Evolutionary conservation across 495 filamentous ascomycete species (phyloP).

Genomic region (Penicillium flavigenum): DNA sequence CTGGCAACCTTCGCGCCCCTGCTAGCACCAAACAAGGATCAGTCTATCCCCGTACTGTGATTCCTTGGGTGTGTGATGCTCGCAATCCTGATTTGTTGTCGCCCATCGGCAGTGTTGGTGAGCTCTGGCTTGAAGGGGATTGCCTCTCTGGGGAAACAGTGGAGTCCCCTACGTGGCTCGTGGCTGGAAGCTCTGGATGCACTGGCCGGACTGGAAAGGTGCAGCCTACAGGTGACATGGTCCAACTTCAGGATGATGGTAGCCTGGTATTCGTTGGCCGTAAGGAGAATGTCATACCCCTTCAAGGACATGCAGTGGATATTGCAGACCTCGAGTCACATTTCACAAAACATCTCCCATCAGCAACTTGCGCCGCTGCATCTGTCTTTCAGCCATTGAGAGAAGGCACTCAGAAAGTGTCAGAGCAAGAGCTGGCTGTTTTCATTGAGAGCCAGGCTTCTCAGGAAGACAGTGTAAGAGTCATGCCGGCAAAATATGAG

Average conservation of each 20-base stretch:
- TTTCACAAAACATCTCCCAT: slow-evolving; percentile 29
- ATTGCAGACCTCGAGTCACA: slow-evolving; percentile 35
- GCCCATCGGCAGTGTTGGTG: slow-evolving; percentile 35
- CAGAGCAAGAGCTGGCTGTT: slow-evolving; percentile 26
- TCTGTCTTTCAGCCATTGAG: slow-evolving; percentile 22
- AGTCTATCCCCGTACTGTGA: slow-evolving; percentile 28
- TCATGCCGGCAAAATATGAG: slow-evolving; percentile 24
- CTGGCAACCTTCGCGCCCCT: slow-evolving; percentile 29
- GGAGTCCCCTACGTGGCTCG: slow-evolving; percentile 38
- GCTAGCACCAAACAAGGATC: slow-evolving; percentile 28
- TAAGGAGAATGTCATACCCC: slow-evolving; percentile 31
- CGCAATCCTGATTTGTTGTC: slow-evolving; percentile 33
- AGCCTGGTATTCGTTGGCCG: slow-evolving; percentile 33
- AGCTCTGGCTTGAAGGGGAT: slow-evolving; percentile 35
- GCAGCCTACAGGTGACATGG: slow-evolving; percentile 37
- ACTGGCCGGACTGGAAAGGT: slow-evolving; percentile 31
- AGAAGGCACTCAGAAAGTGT: slow-evolving; percentile 8
- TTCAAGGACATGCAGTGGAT: slow-evolving; percentile 39
- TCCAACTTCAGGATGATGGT: slow-evolving; percentile 30
- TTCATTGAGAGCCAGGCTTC: slow-evolving; percentile 30
- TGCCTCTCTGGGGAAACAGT: slow-evolving; percentile 26
- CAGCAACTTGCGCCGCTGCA: slow-evolving; percentile 26
- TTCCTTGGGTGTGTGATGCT: slow-evolving; percentile 39
- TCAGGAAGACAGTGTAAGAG: slow-evolving; percentile 23
- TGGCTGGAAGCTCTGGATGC: slow-evolving; percentile 28